phyloP scores from a whole-genome alignment of 768 basidiomycete species.

The Mycena rebaudengoi region DNA sequence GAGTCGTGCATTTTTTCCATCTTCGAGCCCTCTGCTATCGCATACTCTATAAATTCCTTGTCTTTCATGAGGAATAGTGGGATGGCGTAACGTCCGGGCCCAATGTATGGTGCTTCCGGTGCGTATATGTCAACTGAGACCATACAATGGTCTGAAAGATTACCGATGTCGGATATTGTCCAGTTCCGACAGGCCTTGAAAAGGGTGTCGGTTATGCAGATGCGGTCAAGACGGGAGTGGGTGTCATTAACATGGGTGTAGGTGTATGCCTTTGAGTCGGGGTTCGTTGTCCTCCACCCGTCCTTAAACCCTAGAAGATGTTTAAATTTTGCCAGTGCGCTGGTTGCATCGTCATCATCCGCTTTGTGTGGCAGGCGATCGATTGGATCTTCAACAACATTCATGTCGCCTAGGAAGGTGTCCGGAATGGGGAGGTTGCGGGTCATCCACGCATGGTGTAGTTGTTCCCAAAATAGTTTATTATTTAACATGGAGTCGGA shows the following conservation, averaged over 20 bases:
- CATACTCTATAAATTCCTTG: background rate
- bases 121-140: background rate
- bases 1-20: background rate
- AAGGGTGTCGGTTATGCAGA: background rate
- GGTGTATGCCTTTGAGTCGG: background rate
- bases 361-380: constrained; percentile 14
- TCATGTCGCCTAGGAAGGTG: constrained; percentile 1
- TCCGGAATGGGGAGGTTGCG: constrained; percentile 15
- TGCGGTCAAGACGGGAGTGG: constrained; percentile 1
- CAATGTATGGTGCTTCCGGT: constrained; percentile 4
- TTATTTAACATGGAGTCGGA: background rate
- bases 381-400: constrained; percentile 2
- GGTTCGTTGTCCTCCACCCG: constrained; percentile 13
- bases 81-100: background rate
- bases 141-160: constrained; percentile 6
- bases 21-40: background rate
- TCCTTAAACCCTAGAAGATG: constrained; percentile 4
- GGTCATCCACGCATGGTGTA: background rate
- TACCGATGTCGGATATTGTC: background rate
- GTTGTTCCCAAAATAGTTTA: constrained; percentile 23
- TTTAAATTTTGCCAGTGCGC: background rate
- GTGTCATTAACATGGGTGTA: background rate
- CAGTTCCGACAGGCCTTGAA: constrained; percentile 1
- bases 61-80: background rate
- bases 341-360: background rate